A percentile compares a stretch with the other conserved stretches of the same genome.
phyloP scores from a whole-genome alignment of 164 flowering plant species.

The Hamamelis virginiana region DNA sequence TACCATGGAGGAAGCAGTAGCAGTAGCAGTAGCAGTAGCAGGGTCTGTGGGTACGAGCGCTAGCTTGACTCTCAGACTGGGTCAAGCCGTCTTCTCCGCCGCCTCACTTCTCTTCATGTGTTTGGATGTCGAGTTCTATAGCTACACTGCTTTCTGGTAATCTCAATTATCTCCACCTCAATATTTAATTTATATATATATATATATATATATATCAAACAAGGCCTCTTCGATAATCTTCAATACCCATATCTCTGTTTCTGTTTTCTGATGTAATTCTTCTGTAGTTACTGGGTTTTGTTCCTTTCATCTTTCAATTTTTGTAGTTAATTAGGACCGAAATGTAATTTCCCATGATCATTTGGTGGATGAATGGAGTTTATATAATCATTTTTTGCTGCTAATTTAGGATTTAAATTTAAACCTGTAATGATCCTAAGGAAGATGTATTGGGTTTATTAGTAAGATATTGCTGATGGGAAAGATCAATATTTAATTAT shows the following conservation, averaged over 20 bases:
- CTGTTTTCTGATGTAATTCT: not conserved
- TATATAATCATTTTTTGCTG: too few species aligned
- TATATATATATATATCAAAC: too few species aligned
- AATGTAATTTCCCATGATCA: not conserved
- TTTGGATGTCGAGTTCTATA: conserved; percentile 60
- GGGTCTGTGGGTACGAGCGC: conserved; percentile 75
- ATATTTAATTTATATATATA: not conserved
- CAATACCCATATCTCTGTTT: conserved; percentile 5
- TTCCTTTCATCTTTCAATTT: not conserved
- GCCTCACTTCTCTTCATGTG: conserved; percentile 81
- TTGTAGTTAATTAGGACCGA: not conserved
- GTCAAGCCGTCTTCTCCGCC: conserved; percentile 67
- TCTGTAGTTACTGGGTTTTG: not conserved
- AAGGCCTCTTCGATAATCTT: not conserved
- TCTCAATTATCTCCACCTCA: not conserved
- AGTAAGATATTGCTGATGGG: too few species aligned
- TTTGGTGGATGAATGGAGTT: too few species aligned
- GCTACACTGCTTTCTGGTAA: conserved; percentile 78
- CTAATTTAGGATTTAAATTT: too few species aligned
- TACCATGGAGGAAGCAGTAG: conserved; percentile 14
- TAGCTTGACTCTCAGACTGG: conserved; percentile 71
- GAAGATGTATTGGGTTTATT: too few species aligned
- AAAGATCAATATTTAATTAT: too few species aligned
- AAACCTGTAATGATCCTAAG: too few species aligned
- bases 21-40: conserved; percentile 61